Conservation (phyloP, 495 filamentous ascomycete species). For the Thermochaetoides thermophila region DNA sequence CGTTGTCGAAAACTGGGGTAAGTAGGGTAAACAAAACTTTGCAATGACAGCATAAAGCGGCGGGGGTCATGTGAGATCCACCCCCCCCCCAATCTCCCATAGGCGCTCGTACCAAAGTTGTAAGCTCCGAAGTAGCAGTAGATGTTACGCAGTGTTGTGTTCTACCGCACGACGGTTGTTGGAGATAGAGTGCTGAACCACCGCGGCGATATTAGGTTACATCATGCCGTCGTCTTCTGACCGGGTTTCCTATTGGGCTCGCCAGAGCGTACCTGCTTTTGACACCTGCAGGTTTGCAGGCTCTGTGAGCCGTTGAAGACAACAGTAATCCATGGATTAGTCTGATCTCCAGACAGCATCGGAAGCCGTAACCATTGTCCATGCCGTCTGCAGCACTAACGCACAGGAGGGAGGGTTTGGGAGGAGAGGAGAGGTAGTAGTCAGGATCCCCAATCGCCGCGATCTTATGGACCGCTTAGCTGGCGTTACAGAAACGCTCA, state of each 20-base stretch:
- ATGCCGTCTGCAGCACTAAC: too few relatives aligned
- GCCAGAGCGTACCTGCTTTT: conserved; percentile 18
- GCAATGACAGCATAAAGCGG: too few relatives aligned
- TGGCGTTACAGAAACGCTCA: neutral
- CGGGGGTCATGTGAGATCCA: too few relatives aligned
- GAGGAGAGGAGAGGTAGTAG: neutral
- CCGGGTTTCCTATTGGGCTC: conserved; percentile 22
- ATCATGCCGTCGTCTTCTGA: conserved; percentile 10
- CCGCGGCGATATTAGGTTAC: conserved; percentile 10
- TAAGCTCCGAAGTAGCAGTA: too few relatives aligned
- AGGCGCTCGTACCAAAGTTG: too few relatives aligned
- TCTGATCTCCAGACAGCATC: neutral
- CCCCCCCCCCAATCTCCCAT: too few relatives aligned
- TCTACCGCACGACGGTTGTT: conserved; percentile 13
- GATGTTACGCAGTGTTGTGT: too few relatives aligned
- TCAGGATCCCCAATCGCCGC: neutral
- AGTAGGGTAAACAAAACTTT: too few relatives aligned
- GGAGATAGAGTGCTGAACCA: conserved; percentile 15
- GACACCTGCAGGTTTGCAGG: conserved; percentile 13
- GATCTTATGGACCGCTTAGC: neutral
- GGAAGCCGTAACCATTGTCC: too few relatives aligned
- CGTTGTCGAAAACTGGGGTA: too few relatives aligned
- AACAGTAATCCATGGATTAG: too few relatives aligned
- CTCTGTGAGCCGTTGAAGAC: conserved; percentile 6
- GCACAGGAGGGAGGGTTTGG: too few relatives aligned